Base-by-base conservation (phyloP, 2,329 filamentous ascomycete genomes). In the Trichophyton verrucosum region DNA sequence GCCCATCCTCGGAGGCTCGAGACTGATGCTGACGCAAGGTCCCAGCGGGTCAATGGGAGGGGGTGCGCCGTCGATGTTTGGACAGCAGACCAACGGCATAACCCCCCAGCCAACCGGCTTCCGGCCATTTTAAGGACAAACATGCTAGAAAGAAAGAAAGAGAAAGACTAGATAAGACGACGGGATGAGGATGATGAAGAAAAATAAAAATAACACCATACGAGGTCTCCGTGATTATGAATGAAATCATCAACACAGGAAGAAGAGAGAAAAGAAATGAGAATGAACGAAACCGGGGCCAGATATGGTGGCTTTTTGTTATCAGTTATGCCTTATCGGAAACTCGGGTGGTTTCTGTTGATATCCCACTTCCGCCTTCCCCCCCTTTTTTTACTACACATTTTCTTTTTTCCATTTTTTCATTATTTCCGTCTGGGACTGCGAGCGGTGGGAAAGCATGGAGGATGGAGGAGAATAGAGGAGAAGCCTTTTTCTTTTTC, bases 11-110 rank as follows among this genome's bases (percentile, higher is more conserved):
- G 91, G 92, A 60, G 87, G 85, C 64, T 87, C 86, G 65, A 86
- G 94, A 59, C 82, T 99, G 59, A 95, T 99, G 91, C 88, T 99
- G 68, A 99, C 94, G 42, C 91, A 95, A 70, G 94, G 91, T 8
- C 89, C 92, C 24, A 79, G 80, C 71, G 58, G 33, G 17, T 55
- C 51, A 3, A 55, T 55, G 51, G 51, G 51, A 55, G 51, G 51
- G 33, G 76, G 70, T 74, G 77, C 68, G 73, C 82, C 62, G 72
- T 80, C 64, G 60, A 86, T 88, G 8, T 82, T 83, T 58, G 82
- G 82, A 57, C 5, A 15, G n/a, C 89, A 94, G 71, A 80, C 89
- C 22, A 97, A 96, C 71, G 92, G 92, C 61, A 89, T 96, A 69
- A 86, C 87, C 62, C 88, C 91, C 62, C 91, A 96, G 78, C 82